These are phyloP conservation scores for Amanita pallidorosea DNA, from an alignment of 768 basidiomycete genomes.

Conservation along the genomic window DNA sequence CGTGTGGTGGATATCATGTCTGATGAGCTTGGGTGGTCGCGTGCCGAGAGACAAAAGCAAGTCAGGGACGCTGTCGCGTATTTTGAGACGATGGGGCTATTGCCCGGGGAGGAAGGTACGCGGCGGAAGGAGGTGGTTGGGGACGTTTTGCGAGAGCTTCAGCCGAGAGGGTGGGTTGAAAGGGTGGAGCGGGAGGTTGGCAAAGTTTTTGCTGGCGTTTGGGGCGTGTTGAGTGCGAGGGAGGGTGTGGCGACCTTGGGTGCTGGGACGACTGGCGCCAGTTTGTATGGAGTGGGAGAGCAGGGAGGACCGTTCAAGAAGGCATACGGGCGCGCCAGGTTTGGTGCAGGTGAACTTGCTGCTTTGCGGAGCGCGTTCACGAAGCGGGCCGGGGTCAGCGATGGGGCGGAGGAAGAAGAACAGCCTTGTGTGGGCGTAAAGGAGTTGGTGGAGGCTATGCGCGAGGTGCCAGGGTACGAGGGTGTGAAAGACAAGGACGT, in stretches of 20 bases:
- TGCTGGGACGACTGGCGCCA: slow-evolving; percentile 11
- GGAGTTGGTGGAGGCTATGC: slow-evolving; percentile 31
- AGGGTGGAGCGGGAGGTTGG: slow-evolving; percentile 9
- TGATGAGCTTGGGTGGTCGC: slow-evolving; percentile 72
- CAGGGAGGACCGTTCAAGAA: slow-evolving; percentile 1
- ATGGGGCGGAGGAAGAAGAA: slow-evolving; percentile 16
- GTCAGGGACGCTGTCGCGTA: slow-evolving; percentile 49
- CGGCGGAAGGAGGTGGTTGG: slow-evolving; percentile 17
- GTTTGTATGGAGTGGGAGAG: slow-evolving; percentile 1
- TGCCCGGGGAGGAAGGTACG: slow-evolving; percentile 28
- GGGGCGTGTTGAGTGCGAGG: not conserved
- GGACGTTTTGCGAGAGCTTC: slow-evolving; percentile 8
- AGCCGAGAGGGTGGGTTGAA: slow-evolving; percentile 8
- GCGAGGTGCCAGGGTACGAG: slow-evolving; percentile 46
- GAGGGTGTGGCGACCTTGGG: not conserved
- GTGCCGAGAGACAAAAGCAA: slow-evolving; percentile 46
- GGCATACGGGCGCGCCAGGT: slow-evolving; percentile 27
- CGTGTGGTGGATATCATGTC: slow-evolving; percentile 88
- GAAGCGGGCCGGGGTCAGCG: slow-evolving; percentile 14
- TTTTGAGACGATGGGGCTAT: slow-evolving; percentile 80
- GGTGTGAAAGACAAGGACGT: slow-evolving; percentile 51
- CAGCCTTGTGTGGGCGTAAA: slow-evolving; percentile 19
- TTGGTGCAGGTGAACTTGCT: slow-evolving; percentile 33
- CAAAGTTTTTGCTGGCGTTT: not conserved
- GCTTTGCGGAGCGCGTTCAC: slow-evolving; percentile 29